phyloP scores from a whole-genome alignment of 768 basidiomycete species.

The Lactarius akahatsu region DNA sequence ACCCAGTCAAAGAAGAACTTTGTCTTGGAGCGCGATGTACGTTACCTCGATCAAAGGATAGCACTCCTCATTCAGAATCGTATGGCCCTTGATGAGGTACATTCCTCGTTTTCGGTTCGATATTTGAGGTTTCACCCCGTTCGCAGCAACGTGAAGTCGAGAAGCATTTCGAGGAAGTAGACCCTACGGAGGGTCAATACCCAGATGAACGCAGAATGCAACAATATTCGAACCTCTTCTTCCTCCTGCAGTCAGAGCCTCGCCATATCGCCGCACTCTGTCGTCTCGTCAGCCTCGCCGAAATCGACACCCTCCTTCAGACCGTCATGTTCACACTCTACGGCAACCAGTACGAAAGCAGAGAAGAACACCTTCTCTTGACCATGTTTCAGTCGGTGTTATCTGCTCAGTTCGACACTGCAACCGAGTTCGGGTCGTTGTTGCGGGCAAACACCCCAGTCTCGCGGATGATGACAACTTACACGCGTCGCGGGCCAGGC shows the following conservation, averaged over 20 bases:
- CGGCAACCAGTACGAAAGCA: constrained; percentile 97
- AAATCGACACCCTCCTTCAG: constrained; percentile 98
- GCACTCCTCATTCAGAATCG: constrained; percentile 97
- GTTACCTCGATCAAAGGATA: constrained; percentile 96
- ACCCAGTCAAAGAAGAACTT: constrained; percentile 99
- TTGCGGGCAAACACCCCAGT: constrained; percentile 98
- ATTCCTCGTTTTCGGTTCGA: constrained; percentile 6
- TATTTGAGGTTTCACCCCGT: constrained; percentile 22
- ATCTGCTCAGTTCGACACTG: constrained; percentile 98
- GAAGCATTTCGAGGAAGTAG: constrained; percentile 92
- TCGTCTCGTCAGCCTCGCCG: constrained; percentile 90
- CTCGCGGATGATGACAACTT: constrained; percentile 99
- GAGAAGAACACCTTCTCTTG: constrained; percentile 96
- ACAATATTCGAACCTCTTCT: constrained; percentile 98
- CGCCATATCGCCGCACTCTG: constrained; percentile 96
- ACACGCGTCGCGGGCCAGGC: constrained; percentile 96
- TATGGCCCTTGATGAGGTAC: constrained; percentile 92
- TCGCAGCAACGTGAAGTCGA: constrained; percentile 90
- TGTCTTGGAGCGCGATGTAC: constrained; percentile 96
- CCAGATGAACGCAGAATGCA: constrained; percentile 93
- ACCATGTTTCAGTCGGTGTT: constrained; percentile 99
- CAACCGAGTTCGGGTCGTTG: constrained; percentile 98
- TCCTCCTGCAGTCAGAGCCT: constrained; percentile 96
- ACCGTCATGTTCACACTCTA: constrained; percentile 99
- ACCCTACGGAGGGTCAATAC: constrained; percentile 87